Evolutionary conservation across 1,284 basidiomycete species (phyloP).

Genomic region (Pseudozyma sp.): DNA sequence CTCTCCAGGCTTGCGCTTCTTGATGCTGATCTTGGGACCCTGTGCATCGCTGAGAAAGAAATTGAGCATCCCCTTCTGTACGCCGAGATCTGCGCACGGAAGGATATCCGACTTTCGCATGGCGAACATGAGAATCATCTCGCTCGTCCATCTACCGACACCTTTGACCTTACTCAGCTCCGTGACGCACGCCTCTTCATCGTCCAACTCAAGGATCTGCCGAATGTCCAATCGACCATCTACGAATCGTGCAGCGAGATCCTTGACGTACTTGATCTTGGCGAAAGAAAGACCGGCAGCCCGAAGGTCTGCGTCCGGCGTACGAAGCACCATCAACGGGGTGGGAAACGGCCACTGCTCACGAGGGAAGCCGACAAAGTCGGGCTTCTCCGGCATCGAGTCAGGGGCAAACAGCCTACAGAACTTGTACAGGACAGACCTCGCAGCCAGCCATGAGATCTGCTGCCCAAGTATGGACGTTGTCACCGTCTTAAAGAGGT

Average conservation of each 20-base stretch:
- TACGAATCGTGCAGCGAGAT: conserved; percentile 58
- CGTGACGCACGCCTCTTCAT: conserved; percentile 58
- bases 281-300: conserved; percentile 60
- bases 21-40: conserved; percentile 50
- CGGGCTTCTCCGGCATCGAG: conserved; percentile 56
- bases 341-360: conserved; percentile 64
- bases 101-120: conserved; percentile 63
- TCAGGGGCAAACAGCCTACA: conserved; percentile 69
- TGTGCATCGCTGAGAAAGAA: conserved; percentile 54
- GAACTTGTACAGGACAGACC: conserved; percentile 86
- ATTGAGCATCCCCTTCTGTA: conserved; percentile 65
- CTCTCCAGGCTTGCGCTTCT: conserved; percentile 53
- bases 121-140: conserved; percentile 68
- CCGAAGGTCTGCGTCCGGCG: conserved; percentile 54
- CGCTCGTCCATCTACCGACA: conserved; percentile 66
- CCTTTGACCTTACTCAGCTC: conserved; percentile 63
- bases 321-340: conserved; percentile 56
- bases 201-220: conserved; percentile 49
- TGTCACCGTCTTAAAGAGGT: conserved; percentile 71
- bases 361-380: conserved; percentile 54
- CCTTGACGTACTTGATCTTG: conserved; percentile 65
- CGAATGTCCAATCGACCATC: conserved; percentile 63
- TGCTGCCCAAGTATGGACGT: conserved; percentile 84
- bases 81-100: conserved; percentile 64
- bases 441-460: conserved; percentile 89